Evolutionary conservation across 306 rosid genomes (phyloP).

Genomic region (Pterocarpus santalinus): DNA sequence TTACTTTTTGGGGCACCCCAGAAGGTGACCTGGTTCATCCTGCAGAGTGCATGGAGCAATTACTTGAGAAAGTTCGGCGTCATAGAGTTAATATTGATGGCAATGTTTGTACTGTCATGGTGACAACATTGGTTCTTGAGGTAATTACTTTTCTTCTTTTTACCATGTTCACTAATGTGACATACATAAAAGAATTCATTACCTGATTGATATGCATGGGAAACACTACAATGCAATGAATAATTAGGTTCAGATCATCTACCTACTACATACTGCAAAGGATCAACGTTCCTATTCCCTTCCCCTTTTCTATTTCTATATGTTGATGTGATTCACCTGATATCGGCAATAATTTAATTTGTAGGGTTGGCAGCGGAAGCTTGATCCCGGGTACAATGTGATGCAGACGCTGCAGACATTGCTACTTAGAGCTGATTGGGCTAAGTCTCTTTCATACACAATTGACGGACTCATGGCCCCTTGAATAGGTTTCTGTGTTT

Average conservation of each 20-base stretch:
- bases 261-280: not conserved
- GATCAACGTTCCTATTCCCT: not conserved
- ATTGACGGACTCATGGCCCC: slow-evolving; percentile 99
- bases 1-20: slow-evolving; percentile 93
- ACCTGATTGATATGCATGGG: not conserved
- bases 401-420: slow-evolving; percentile 94
- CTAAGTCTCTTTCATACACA: slow-evolving; percentile 87
- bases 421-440: slow-evolving; percentile 96
- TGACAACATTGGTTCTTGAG: slow-evolving; percentile 95
- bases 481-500: slow-evolving; percentile 50
- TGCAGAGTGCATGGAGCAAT: slow-evolving; percentile 96
- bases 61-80: slow-evolving; percentile 97
- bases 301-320: not conserved
- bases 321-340: slow-evolving; percentile 36
- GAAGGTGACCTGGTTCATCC: slow-evolving; percentile 98
- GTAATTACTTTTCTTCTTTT: slow-evolving; percentile 53
- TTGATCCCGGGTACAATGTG: slow-evolving; percentile 89
- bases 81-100: slow-evolving; percentile 96
- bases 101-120: slow-evolving; percentile 97
- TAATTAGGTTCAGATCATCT: not conserved
- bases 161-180: slow-evolving; percentile 29
- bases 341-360: slow-evolving; percentile 42
- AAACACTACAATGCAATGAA: not conserved
- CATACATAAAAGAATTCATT: not conserved
- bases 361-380: slow-evolving; percentile 99